Evolutionary conservation across 2,329 filamentous ascomycete genomes (phyloP).

Genomic region (Paracamarosporium sp.): DNA sequence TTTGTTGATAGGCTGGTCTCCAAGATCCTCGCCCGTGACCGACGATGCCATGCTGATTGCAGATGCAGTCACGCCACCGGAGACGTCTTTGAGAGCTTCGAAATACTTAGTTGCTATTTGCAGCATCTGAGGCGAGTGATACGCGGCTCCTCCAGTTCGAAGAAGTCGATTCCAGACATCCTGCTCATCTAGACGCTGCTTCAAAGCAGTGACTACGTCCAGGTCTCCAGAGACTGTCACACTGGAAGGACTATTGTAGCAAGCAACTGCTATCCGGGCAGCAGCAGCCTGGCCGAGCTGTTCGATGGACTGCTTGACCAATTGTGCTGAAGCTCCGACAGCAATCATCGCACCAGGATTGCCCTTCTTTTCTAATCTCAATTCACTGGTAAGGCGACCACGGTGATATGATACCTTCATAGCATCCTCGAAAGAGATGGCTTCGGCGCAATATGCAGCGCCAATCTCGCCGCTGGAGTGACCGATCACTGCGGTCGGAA

Average conservation of each 20-base stretch:
- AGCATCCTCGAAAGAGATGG: not conserved
- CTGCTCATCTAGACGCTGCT: constrained; percentile 37
- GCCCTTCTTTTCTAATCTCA: not conserved
- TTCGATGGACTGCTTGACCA: constrained; percentile 12
- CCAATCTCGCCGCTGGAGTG: constrained; percentile 25
- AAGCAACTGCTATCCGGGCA: constrained; percentile 19
- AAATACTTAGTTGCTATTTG: constrained; percentile 34
- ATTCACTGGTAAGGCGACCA: not conserved
- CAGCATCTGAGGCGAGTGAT: constrained; percentile 52
- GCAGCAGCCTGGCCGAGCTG: not conserved
- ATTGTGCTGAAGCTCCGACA: constrained; percentile 28
- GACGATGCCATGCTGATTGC: too few species aligned
- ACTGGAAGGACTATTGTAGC: constrained; percentile 45
- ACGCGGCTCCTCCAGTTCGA: constrained; percentile 50
- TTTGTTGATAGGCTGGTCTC: too few species aligned
- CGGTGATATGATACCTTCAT: not conserved
- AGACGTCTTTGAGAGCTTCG: not conserved
- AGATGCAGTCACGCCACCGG: too few species aligned
- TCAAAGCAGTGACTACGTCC: constrained; percentile 39
- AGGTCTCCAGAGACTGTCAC: constrained; percentile 53
- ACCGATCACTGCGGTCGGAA: constrained; percentile 15
- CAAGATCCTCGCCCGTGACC: too few species aligned
- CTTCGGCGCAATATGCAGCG: not conserved
- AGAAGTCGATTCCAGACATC: constrained; percentile 46
- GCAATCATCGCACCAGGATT: constrained; percentile 28